Evolutionary conservation across 2,329 filamentous ascomycete species (phyloP).

Genomic region (Hymenoscyphus linearis): DNA sequence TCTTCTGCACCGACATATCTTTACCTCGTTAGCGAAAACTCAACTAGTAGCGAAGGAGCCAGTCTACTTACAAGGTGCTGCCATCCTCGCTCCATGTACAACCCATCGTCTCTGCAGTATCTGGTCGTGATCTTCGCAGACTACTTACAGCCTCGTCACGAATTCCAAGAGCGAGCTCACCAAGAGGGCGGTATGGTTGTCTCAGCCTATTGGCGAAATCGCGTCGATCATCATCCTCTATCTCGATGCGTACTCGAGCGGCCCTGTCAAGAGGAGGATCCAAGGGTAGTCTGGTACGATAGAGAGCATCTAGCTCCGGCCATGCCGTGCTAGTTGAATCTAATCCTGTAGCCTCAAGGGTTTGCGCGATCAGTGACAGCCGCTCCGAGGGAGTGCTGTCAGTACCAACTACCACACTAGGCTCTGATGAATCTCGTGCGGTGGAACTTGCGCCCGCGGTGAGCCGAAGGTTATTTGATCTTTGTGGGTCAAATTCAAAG

Average conservation of each 20-base stretch:
- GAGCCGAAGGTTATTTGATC: conserved; percentile 25
- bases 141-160: conserved; percentile 28
- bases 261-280: conserved; percentile 22
- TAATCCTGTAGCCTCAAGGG: conserved; percentile 25
- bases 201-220: conserved; percentile 29
- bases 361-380: conserved; percentile 16
- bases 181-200: conserved; percentile 26
- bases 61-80: conserved; percentile 47
- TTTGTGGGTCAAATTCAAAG: conserved; percentile 20
- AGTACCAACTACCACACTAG: conserved; percentile 9
- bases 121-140: conserved; percentile 33
- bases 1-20: conserved; percentile 63
- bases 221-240: conserved; percentile 29
- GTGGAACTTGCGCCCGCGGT: conserved; percentile 21
- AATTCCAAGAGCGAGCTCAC: conserved; percentile 23
- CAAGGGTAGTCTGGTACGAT: conserved; percentile 32
- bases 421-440: conserved; percentile 19
- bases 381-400: conserved; percentile 27
- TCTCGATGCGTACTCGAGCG: conserved; percentile 24
- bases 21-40: conserved; percentile 7
- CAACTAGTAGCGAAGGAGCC: not conserved
- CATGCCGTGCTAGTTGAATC: conserved; percentile 32
- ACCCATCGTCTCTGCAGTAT: conserved; percentile 55
- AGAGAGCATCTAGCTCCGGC: conserved; percentile 40
- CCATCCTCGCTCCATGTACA: conserved; percentile 59